Percentiles rank a stretch among this genome's conserved stretches.
These are phyloP conservation scores for Aspergillus pseudonomiae DNA, from an alignment of 2,329 filamentous ascomycete genomes.

Conservation along the genomic window DNA sequence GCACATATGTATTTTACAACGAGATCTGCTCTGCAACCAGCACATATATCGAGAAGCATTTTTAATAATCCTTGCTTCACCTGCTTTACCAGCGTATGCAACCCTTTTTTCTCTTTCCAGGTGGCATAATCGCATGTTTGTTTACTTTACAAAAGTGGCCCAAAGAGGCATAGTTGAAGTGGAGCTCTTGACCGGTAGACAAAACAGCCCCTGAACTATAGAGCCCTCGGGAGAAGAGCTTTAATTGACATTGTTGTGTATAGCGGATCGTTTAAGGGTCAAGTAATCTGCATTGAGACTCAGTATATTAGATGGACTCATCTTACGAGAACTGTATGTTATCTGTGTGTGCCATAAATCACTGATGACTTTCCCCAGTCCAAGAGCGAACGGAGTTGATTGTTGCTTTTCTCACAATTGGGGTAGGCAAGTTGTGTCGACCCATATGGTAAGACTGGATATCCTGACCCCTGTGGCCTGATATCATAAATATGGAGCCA, in stretches of 20 bases:
- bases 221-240: neutral
- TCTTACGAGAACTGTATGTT: neutral
- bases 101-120: neutral
- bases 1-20: neutral
- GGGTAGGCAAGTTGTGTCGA: neutral
- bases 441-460: slow-evolving; percentile 1
- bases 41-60: neutral
- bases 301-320: neutral
- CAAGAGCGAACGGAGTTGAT: neutral
- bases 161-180: neutral
- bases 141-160: neutral
- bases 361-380: neutral
- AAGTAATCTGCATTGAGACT: neutral
- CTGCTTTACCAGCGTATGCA: neutral
- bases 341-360: neutral
- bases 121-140: neutral
- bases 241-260: neutral
- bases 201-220: neutral
- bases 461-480: neutral
- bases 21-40: neutral
- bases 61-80: neutral
- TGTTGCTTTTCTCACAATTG: neutral
- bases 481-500: slow-evolving; percentile 2
- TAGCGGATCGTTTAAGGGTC: neutral
- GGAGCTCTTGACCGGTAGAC: neutral